Base-by-base conservation (phyloP, 2,329 filamentous ascomycete genomes). In the Colletotrichum sansevieriae region DNA sequence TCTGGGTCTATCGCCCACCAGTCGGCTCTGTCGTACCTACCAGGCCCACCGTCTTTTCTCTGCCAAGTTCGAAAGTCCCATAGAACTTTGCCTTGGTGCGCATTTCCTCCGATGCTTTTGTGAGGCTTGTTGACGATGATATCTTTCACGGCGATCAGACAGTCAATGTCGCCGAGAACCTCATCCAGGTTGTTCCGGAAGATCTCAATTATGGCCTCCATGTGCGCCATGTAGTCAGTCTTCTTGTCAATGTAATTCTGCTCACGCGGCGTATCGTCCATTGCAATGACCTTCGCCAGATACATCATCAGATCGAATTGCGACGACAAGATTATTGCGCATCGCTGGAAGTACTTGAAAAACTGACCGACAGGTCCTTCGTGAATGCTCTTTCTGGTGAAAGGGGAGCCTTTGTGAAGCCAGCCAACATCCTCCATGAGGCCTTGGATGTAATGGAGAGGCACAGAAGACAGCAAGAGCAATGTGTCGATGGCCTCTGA, bases 271-370 rank as follows among this genome's bases (percentile, higher is more conserved):
- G 41, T 25, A 10, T 35, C 44, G 39, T 58, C 63, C 4, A 55
- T 33, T 3, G 29, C 22, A 12, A 59, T 47, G 49, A 47, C 13
- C 2, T 59, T 29, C 11, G 57, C 54, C 18, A 66, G 64, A 54
- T 70, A 75, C 65, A 73, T 70, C 54, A 73, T 58, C 15, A 68
- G 44, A 61, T 74, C 72, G 51, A 73, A 73, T 5, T 71, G 63
- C 9, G 68, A 71, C 25, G 71, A 69, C 22, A 74, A 10, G 8
- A 64, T 58, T 20, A 60, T 46, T 11, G 54, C 55, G n/a, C 70
- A 67, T 2, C 41, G 63, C 1, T 46, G 29, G 2, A 71, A 39
- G 18, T 49, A 35, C 3, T 20, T 13, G 10, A 44, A 35, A 18
- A n/a, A 37, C 44, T 44, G 18, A 18, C 15, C 13, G 6, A 22